Base-by-base conservation (phyloP, 768 basidiomycete species). In the Xerocomus potaroensis region DNA sequence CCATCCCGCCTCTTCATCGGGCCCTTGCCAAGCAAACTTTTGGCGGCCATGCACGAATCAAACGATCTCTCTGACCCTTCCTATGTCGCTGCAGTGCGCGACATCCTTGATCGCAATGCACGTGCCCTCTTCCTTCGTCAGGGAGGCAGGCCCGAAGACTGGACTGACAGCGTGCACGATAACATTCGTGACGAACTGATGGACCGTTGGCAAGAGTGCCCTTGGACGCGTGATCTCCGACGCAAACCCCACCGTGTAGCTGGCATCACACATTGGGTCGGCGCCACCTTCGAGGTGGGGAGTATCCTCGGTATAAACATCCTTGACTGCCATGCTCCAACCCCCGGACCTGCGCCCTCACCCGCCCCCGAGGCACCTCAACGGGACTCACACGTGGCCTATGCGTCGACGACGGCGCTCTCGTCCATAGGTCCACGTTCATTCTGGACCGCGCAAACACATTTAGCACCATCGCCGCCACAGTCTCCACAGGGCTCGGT, bases 281-380 rank as follows among this genome's bases (percentile, higher is more conserved):
- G 89, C 22, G 73, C 72, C 19, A 87, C 81, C 49, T 91, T 91
- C 51, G 84, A 88, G 57, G 72, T 91, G 30, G 89, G 89, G 3
- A 74, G 74, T n/a, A 74, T 91, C 50, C 69, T 90, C 30, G 89
- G 87, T 10, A 74, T 89, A 41, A 76, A 80, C 50, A 67, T 85
- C 26, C 67, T 83, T 40, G 68, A 75, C 41, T 31, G 21, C 35
- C 54, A 54, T 12, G 56, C 48, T 0, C 48, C 51, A 11, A 39
- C n/a, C n/a, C n/a, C n/a, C n/a, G n/a, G 48, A 15, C 40, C 43
- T 22, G 15, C 26, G 12, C 39, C 51, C 4, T 18, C 41, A 15
- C 35, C 39, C 23, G 41, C 30, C 23, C 45, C 47, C 8, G 49
- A 48, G 33, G 23, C 21, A 4, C 39, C 47, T 2, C 52, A 32